These are phyloP conservation scores for Fragilaria radians DNA, from an alignment of 108 stramenopile species.

Conservation along the genomic window DNA sequence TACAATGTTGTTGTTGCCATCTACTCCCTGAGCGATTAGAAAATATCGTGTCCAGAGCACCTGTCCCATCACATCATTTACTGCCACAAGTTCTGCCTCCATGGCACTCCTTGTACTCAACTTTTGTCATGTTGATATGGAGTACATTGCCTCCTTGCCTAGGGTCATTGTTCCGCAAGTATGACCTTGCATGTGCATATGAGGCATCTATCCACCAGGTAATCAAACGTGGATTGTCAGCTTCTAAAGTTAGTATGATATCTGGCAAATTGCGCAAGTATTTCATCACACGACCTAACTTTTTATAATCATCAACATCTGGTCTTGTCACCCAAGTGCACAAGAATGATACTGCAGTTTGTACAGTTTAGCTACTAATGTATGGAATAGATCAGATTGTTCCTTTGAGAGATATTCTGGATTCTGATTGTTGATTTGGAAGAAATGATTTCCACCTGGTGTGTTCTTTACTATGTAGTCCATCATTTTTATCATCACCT, in stretches of 20 bases:
- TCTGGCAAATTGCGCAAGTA: conserved; percentile 22
- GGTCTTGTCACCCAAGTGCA: conserved; percentile 15
- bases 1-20: conserved; percentile 16
- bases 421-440: conserved; percentile 13
- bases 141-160: conserved; percentile 12
- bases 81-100: conserved; percentile 24
- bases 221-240: conserved; percentile 3
- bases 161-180: conserved; percentile 13
- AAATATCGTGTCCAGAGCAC: conserved; percentile 37
- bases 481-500: conserved; percentile 13
- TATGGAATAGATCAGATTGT: conserved; percentile 5
- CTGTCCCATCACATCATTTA: conserved; percentile 24
- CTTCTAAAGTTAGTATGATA: conserved; percentile 6
- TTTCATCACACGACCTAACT: conserved; percentile 17
- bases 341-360: conserved; percentile 13
- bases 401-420: conserved; percentile 3
- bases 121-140: conserved; percentile 32
- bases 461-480: conserved; percentile 15
- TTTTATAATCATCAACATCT: conserved; percentile 20
- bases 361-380: conserved; percentile 14
- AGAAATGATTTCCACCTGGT: conserved; percentile 20
- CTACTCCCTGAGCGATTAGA: conserved; percentile 32
- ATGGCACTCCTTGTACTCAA: conserved; percentile 36
- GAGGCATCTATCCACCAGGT: conserved; percentile 19
- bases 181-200: conserved; percentile 10